Percentiles rank a stretch among this genome's conserved stretches.
Conservation (phyloP, 805 yeast genomes). For the Wickerhamomyces silvicola region DNA sequence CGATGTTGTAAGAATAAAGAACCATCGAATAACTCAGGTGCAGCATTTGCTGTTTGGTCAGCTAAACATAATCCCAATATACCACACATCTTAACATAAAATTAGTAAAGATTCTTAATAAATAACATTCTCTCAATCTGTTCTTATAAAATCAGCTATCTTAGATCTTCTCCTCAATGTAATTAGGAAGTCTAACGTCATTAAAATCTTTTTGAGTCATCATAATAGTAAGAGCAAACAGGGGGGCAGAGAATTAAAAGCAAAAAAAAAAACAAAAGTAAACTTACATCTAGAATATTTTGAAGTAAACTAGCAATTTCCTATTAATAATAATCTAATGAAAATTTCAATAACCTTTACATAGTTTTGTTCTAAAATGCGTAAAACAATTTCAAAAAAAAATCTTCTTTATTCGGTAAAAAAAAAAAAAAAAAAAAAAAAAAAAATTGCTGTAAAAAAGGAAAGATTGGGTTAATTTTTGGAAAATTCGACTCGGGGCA, state of each 20-base stretch:
- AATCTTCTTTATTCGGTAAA: neutral
- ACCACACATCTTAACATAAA: conserved; percentile 70
- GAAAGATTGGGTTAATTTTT: neutral
- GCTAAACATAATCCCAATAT: conserved; percentile 83
- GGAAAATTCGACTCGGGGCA: conserved; percentile 1
- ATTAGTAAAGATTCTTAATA: neutral
- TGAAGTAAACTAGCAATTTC: neutral
- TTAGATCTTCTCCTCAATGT: conserved; percentile 21
- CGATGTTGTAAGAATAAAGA: conserved; percentile 91
- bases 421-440: neutral
- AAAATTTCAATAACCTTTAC: conserved; percentile 1
- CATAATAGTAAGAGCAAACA: neutral
- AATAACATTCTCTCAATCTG: too few relatives aligned
- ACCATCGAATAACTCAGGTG: conserved; percentile 89
- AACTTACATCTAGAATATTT: neutral
- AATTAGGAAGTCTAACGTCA: conserved; percentile 29
- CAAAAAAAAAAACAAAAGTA: neutral
- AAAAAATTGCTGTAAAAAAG: neutral
- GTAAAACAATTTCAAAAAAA: neutral
- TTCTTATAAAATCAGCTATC: conserved; percentile 13
- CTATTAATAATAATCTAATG: neutral
- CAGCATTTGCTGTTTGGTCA: conserved; percentile 64
- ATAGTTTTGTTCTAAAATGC: neutral
- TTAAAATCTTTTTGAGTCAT: conserved; percentile 19
- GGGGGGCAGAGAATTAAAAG: conserved; percentile 3